A percentile compares a stretch with the other conserved stretches of the same genome.
These are phyloP conservation scores for Alternaria burnsii DNA, from an alignment of 2,329 filamentous ascomycete species.

Conservation along the genomic window DNA sequence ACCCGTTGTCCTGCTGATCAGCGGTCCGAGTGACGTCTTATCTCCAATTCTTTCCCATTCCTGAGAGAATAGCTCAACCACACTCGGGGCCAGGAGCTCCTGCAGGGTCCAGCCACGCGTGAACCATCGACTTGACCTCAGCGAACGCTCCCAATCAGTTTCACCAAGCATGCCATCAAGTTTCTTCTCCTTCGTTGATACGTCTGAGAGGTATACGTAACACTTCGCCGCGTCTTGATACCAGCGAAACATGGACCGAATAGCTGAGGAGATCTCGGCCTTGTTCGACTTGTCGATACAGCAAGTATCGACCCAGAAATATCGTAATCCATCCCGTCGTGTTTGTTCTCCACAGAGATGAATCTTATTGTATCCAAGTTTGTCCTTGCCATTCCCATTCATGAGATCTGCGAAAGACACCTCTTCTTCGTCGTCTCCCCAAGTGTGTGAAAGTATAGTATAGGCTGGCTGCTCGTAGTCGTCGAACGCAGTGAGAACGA, in stretches of 20 bases:
- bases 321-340: neutral
- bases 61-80: conserved; percentile 27
- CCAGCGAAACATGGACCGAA: conserved; percentile 7
- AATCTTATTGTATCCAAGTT: neutral
- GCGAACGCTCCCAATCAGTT: fast-evolving
- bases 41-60: conserved; percentile 19
- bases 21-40: conserved; percentile 2
- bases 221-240: neutral
- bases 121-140: neutral
- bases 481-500: too few relatives aligned
- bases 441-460: too few relatives aligned
- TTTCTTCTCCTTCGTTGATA: neutral
- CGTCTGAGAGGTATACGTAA: neutral
- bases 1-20: fast-evolving
- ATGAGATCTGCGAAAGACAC: too few relatives aligned
- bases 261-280: neutral
- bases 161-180: neutral
- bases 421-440: too few relatives aligned
- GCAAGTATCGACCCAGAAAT: neutral
- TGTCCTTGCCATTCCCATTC: neutral
- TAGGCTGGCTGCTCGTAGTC: fast-evolving
- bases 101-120: too few relatives aligned
- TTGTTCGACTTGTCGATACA: neutral
- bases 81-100: neutral
- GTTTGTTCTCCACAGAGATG: neutral